phyloP scores from a whole-genome alignment of 352 stramenopile species.

The Globisporangium megalacanthum region DNA sequence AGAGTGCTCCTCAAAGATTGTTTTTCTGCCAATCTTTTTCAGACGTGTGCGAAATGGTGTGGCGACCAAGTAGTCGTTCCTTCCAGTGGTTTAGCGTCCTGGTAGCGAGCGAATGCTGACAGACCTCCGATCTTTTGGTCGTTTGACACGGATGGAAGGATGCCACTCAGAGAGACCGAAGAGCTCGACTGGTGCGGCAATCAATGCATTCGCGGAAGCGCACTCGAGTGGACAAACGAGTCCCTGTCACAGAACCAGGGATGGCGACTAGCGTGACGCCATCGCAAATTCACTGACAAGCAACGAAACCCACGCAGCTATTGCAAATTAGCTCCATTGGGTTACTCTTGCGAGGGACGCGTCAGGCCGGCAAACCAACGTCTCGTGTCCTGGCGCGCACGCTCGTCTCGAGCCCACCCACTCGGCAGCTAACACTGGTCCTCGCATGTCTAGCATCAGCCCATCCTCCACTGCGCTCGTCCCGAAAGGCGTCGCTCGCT shows the following conservation, averaged over 20 bases:
- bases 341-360: constrained; percentile 24
- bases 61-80: no score
- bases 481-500: background rate
- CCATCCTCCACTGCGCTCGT: constrained; percentile 29
- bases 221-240: no score
- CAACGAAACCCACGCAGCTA: no score
- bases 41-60: constrained; percentile 26
- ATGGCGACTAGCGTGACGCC: no score
- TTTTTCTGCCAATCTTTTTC: constrained; percentile 4
- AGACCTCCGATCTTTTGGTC: no score
- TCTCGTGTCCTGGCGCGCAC: constrained; percentile 12
- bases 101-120: no score
- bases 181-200: no score
- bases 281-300: no score
- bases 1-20: background rate
- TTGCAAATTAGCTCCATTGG: constrained; percentile 61
- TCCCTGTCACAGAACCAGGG: no score
- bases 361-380: constrained; percentile 3
- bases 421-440: constrained; percentile 30
- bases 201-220: no score
- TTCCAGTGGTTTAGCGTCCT: constrained; percentile 21
- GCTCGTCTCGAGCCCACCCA: constrained; percentile 21
- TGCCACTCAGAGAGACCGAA: no score
- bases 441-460: constrained; percentile 54
- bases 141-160: no score